Evolutionary conservation across 2,329 filamentous ascomycete species (phyloP).

Genomic region (Colletotrichum godetiae): DNA sequence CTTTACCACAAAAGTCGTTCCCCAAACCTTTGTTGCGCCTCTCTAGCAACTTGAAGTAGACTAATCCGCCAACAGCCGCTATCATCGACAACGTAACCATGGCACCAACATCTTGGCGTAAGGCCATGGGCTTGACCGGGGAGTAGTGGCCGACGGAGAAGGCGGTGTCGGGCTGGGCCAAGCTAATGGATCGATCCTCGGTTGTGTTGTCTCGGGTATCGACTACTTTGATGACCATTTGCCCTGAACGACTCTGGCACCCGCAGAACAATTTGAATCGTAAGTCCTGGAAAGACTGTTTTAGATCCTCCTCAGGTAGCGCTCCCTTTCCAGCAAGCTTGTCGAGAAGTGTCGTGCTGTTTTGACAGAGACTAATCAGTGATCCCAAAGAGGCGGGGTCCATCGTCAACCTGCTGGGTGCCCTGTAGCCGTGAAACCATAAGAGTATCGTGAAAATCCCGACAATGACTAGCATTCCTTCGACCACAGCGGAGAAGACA

Average conservation of each 20-base stretch:
- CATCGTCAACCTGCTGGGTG: slow-evolving; percentile 36
- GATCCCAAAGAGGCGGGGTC: slow-evolving; percentile 44
- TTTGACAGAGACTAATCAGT: slow-evolving; percentile 38
- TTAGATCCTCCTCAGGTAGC: not conserved
- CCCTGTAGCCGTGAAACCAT: not conserved
- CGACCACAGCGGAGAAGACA: slow-evolving; percentile 43
- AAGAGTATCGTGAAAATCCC: not conserved
- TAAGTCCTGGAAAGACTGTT: slow-evolving; percentile 15
- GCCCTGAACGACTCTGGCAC: not conserved
- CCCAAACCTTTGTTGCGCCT: slow-evolving; percentile 25
- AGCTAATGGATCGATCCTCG: not conserved
- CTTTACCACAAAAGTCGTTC: not conserved
- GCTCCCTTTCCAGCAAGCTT: slow-evolving; percentile 26
- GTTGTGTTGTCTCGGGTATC: not conserved
- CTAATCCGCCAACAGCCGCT: slow-evolving; percentile 7
- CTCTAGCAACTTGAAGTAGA: slow-evolving; percentile 37
- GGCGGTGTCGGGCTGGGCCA: not conserved
- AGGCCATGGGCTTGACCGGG: slow-evolving; percentile 15
- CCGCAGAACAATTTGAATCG: slow-evolving; percentile 13
- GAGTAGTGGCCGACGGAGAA: slow-evolving; percentile 28
- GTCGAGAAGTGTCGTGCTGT: slow-evolving; percentile 20
- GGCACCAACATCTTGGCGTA: slow-evolving; percentile 3
- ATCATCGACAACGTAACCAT: slow-evolving; percentile 12
- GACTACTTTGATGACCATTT: slow-evolving; percentile 21
- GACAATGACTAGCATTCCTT: slow-evolving; percentile 39